phyloP scores from a whole-genome alignment of 2,329 filamentous ascomycete species.

The Aureobasidium zeae region DNA sequence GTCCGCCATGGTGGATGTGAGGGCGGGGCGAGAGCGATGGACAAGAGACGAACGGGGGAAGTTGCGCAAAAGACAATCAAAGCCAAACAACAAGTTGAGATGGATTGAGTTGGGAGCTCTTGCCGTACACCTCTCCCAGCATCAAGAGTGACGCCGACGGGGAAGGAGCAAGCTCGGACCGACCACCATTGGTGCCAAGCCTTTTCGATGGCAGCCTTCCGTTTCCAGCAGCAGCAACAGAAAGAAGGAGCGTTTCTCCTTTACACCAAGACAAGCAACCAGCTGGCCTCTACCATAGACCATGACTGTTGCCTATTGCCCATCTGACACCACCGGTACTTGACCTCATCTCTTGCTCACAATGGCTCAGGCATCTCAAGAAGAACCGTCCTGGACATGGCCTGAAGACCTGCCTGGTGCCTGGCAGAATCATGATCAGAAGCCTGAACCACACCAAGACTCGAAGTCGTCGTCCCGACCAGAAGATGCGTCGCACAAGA shows the following conservation, averaged over 20 bases:
- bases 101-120: neutral
- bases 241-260: constrained; percentile 1
- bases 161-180: constrained; percentile 2
- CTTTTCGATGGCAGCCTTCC: constrained; percentile 2
- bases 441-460: constrained; percentile 17
- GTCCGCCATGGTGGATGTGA: constrained; percentile 66
- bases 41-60: neutral
- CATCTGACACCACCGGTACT: neutral
- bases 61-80: too few relatives aligned
- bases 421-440: constrained; percentile 18
- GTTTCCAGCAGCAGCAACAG: neutral
- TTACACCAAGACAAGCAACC: neutral
- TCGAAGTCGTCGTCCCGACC: neutral
- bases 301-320: constrained; percentile 5
- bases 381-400: constrained; percentile 35
- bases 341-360: constrained; percentile 3
- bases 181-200: constrained; percentile 2
- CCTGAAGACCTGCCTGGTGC: constrained; percentile 36
- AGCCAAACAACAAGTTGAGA: too few relatives aligned
- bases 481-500: neutral
- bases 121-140: constrained; percentile 1
- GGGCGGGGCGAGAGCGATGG: neutral
- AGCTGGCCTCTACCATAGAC: constrained; percentile 13
- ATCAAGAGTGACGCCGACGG: too few relatives aligned
- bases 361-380: constrained; percentile 36